Conservation (phyloP, 768 basidiomycete species). For the Leccinum ochraceum region DNA sequence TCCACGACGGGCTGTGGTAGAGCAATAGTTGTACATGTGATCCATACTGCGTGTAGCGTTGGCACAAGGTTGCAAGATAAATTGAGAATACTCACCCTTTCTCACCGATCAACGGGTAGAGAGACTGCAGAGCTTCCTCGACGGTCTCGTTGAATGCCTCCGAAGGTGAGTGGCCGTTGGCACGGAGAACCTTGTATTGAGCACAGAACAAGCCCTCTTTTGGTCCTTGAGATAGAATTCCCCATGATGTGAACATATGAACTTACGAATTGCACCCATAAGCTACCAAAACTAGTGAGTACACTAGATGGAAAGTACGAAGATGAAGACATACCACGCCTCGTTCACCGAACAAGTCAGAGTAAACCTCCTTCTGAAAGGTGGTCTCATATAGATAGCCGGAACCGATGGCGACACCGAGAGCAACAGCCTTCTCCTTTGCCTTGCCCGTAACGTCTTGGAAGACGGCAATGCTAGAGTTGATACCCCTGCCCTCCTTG, state of each 20-base stretch:
- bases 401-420: conserved; percentile 93
- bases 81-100: conserved; percentile 63
- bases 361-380: conserved; percentile 99
- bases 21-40: conserved; percentile 99
- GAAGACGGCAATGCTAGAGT: conserved; percentile 91
- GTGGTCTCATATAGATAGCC: conserved; percentile 99
- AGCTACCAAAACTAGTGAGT: conserved; percentile 48
- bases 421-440: conserved; percentile 92
- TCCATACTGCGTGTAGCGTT: conserved; percentile 68
- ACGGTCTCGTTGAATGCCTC: conserved; percentile 99
- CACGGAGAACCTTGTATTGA: conserved; percentile 96
- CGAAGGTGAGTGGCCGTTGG: conserved; percentile 94
- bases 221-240: conserved; percentile 8
- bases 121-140: conserved; percentile 98
- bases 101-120: conserved; percentile 95
- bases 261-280: conserved; percentile 94
- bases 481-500: conserved; percentile 99
- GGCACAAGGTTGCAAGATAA: not conserved
- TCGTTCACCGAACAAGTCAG: conserved; percentile 98
- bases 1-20: conserved; percentile 97
- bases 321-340: conserved; percentile 76
- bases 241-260: not conserved
- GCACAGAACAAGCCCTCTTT: conserved; percentile 97
- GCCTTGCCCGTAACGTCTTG: conserved; percentile 99
- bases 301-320: not conserved